Evolutionary conservation across 2,329 filamentous ascomycete genomes (phyloP).

Genomic region (Ophiocordyceps australis): DNA sequence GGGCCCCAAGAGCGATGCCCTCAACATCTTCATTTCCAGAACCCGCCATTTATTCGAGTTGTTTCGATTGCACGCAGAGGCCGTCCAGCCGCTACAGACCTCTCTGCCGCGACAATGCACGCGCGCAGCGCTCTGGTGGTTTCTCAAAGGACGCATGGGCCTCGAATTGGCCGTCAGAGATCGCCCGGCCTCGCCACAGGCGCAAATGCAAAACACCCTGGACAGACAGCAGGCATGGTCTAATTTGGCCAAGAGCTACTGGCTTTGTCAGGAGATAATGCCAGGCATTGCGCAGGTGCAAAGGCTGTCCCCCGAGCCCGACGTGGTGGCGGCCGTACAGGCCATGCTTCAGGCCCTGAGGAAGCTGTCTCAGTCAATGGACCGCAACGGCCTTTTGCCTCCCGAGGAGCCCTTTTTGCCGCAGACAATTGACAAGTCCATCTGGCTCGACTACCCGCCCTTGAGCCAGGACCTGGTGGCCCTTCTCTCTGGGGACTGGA

Average conservation of each 20-base stretch:
- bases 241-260: slow-evolving; percentile 71
- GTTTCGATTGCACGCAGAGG: slow-evolving; percentile 63
- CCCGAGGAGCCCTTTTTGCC: slow-evolving; percentile 51
- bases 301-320: slow-evolving; percentile 20
- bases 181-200: slow-evolving; percentile 30
- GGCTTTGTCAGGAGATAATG: slow-evolving; percentile 46
- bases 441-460: slow-evolving; percentile 65
- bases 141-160: slow-evolving; percentile 59
- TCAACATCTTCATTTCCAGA: slow-evolving; percentile 50
- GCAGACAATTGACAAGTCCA: slow-evolving; percentile 60
- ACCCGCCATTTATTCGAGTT: slow-evolving; percentile 58
- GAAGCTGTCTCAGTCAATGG: slow-evolving; percentile 67
- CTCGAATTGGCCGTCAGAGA: slow-evolving; percentile 57
- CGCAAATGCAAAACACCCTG: slow-evolving; percentile 32
- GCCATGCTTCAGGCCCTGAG: slow-evolving; percentile 45
- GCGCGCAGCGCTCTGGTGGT: slow-evolving; percentile 74
- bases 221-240: slow-evolving; percentile 62
- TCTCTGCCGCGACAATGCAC: slow-evolving; percentile 50
- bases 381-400: slow-evolving; percentile 62
- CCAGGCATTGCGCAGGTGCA: slow-evolving; percentile 27
- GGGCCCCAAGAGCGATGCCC: slow-evolving; percentile 45
- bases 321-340: slow-evolving; percentile 34
- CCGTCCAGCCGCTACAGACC: slow-evolving; percentile 44
- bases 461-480: slow-evolving; percentile 55
- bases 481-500: slow-evolving; percentile 46